A percentile compares a stretch with the other conserved stretches of the same genome.
phyloP scores from a whole-genome alignment of 1,284 basidiomycete species.

The Tilletia horrida region DNA sequence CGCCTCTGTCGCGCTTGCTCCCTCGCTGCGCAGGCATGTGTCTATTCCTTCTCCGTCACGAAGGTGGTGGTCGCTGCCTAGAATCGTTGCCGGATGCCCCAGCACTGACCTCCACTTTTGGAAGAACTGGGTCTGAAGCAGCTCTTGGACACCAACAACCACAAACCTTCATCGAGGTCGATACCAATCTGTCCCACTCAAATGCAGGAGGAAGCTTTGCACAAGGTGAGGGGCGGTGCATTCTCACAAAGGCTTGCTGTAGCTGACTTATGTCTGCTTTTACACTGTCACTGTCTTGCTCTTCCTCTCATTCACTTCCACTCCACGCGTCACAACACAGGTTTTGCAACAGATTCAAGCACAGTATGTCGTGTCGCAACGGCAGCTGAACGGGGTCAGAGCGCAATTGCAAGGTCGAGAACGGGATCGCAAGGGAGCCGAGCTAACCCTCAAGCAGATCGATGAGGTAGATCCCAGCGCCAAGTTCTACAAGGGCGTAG shows the following conservation, averaged over 20 bases:
- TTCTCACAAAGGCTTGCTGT: too few species aligned
- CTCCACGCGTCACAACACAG: slow-evolving; percentile 6
- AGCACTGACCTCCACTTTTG: too few species aligned
- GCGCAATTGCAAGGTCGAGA: slow-evolving; percentile 22
- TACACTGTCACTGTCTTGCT: neutral
- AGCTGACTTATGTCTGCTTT: neutral
- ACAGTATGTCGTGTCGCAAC: slow-evolving; percentile 20
- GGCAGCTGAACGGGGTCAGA: slow-evolving; percentile 22
- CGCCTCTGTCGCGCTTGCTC: neutral
- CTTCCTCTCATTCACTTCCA: neutral
- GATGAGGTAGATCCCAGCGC: slow-evolving; percentile 18
- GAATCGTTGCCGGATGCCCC: neutral
- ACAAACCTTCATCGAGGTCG: neutral
- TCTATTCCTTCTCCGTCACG: neutral
- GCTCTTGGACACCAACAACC: neutral
- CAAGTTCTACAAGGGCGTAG: slow-evolving; percentile 23
- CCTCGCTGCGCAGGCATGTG: neutral
- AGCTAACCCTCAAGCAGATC: slow-evolving; percentile 21
- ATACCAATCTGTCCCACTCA: neutral
- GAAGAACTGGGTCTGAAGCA: too few species aligned
- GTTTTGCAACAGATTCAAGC: slow-evolving; percentile 26
- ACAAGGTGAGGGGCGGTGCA: slow-evolving; percentile 19
- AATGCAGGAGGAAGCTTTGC: slow-evolving; percentile 21
- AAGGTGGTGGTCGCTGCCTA: neutral
- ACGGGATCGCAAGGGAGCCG: slow-evolving; percentile 12